phyloP scores from a whole-genome alignment of 805 yeast genomes.

The Kockiozyma suomiensis region DNA sequence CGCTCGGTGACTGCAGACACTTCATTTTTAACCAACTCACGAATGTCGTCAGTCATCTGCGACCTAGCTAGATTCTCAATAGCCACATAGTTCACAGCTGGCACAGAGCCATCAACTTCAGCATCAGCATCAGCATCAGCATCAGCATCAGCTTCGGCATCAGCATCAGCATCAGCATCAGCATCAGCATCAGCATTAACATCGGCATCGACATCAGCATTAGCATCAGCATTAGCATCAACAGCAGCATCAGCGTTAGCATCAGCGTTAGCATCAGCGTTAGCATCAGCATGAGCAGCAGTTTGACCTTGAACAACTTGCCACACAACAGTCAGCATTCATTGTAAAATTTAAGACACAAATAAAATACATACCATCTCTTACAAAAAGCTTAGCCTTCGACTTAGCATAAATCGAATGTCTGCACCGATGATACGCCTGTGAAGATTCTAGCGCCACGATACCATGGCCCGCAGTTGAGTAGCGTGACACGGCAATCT shows the following conservation, averaged over 20 bases:
- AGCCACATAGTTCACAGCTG: background rate
- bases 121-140: too few species aligned
- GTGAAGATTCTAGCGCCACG: constrained; percentile 15
- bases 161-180: too few species aligned
- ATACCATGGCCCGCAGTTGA: constrained; percentile 24
- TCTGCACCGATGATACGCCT: constrained; percentile 19
- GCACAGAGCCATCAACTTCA: too few species aligned
- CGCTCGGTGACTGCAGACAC: constrained; percentile 6
- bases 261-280: too few species aligned
- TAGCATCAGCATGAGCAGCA: background rate
- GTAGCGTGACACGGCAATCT: constrained; percentile 20
- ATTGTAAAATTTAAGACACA: too few species aligned
- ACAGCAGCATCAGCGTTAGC: too few species aligned
- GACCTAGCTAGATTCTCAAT: background rate
- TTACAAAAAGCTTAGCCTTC: constrained; percentile 25
- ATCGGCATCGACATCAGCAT: too few species aligned
- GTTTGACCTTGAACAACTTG: background rate
- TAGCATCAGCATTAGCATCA: too few species aligned
- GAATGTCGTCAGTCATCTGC: constrained; percentile 2
- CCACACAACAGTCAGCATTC: background rate
- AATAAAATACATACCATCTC: constrained; percentile 9
- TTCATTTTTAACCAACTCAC: constrained; percentile 9
- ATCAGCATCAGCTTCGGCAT: too few species aligned
- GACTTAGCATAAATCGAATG: constrained; percentile 25
- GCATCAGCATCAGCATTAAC: too few species aligned